Evolutionary conservation across 2,329 filamentous ascomycete genomes (phyloP).

Genomic region (Pezicula carpinea): DNA sequence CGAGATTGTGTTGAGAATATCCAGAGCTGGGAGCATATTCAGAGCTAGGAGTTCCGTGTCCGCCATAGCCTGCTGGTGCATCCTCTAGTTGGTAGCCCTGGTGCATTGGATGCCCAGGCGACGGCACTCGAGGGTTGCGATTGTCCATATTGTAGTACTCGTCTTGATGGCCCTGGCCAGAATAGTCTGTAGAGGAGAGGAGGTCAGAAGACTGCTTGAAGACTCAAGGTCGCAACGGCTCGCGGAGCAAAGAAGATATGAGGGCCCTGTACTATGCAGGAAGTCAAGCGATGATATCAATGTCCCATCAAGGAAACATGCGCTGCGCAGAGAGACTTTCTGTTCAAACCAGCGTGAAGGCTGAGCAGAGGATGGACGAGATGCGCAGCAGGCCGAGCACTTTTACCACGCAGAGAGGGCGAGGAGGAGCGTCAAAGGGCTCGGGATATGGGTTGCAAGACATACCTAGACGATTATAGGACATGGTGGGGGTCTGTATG

Average conservation of each 20-base stretch:
- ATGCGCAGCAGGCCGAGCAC: not conserved
- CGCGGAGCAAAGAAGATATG: slow-evolving; percentile 6
- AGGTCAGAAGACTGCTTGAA: slow-evolving; percentile 16
- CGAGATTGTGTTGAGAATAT: slow-evolving; percentile 45
- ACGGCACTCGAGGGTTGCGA: slow-evolving; percentile 61
- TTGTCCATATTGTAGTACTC: slow-evolving; percentile 60
- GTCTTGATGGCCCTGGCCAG: slow-evolving; percentile 43
- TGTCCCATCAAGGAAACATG: slow-evolving; percentile 11
- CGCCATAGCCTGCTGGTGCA: slow-evolving; percentile 33
- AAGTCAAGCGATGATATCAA: slow-evolving; percentile 4
- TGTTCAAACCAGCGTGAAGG: slow-evolving; percentile 8
- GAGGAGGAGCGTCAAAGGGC: not conserved
- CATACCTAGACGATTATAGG: slow-evolving; percentile 71
- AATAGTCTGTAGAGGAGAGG: slow-evolving; percentile 16
- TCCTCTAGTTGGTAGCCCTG: slow-evolving; percentile 81
- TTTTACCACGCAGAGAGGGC: not conserved
- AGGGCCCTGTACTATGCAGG: slow-evolving; percentile 21
- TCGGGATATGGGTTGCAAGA: slow-evolving; percentile 19
- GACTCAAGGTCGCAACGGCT: slow-evolving; percentile 11
- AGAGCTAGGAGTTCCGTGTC: slow-evolving; percentile 6
- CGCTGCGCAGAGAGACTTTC: slow-evolving; percentile 8
- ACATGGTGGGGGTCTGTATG: slow-evolving; percentile 40
- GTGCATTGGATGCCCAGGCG: slow-evolving; percentile 68
- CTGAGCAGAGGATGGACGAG: slow-evolving; percentile 1
- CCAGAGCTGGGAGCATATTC: slow-evolving; percentile 18